Conservation (phyloP, 2,329 filamentous ascomycete species). For the Fusarium sp. region DNA sequence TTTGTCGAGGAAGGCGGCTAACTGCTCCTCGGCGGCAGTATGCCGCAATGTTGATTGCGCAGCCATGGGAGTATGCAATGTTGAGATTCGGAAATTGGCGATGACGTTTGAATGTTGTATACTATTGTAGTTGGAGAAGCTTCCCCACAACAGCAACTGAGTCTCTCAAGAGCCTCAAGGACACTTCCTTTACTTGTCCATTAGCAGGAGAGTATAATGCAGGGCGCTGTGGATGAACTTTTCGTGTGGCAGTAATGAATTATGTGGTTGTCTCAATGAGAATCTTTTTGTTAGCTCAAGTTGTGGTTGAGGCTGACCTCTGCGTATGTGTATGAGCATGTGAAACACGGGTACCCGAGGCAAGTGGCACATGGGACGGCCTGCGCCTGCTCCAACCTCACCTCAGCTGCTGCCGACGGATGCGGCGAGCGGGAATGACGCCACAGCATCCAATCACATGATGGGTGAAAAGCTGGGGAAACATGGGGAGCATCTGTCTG, state of each 20-base stretch:
- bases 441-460: constrained; percentile 49
- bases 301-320: constrained; percentile 30
- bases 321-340: constrained; percentile 44
- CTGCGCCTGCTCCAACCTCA: constrained; percentile 33
- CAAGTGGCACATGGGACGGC: constrained; percentile 47
- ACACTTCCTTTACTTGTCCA: constrained; percentile 40
- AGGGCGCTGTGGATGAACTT: constrained; percentile 8
- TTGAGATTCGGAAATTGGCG: constrained; percentile 12
- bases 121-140: constrained; percentile 27
- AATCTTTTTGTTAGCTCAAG: constrained; percentile 17
- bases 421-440: constrained; percentile 49
- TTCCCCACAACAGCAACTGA: constrained; percentile 44
- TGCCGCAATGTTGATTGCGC: constrained; percentile 86
- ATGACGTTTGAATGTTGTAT: constrained; percentile 31
- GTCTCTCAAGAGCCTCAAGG: constrained; percentile 38
- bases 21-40: constrained; percentile 75
- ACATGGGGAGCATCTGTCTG: constrained; percentile 35
- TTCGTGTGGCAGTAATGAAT: constrained; percentile 5
- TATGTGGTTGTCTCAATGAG: constrained; percentile 9
- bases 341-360: constrained; percentile 51
- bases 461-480: constrained; percentile 48
- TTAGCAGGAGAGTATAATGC: constrained; percentile 21
- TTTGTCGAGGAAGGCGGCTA: constrained; percentile 74
- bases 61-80: constrained; percentile 72
- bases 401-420: constrained; percentile 45